Conservation (phyloP, 192 early-diverging fungal genomes). For the Coemansia sp. region DNA sequence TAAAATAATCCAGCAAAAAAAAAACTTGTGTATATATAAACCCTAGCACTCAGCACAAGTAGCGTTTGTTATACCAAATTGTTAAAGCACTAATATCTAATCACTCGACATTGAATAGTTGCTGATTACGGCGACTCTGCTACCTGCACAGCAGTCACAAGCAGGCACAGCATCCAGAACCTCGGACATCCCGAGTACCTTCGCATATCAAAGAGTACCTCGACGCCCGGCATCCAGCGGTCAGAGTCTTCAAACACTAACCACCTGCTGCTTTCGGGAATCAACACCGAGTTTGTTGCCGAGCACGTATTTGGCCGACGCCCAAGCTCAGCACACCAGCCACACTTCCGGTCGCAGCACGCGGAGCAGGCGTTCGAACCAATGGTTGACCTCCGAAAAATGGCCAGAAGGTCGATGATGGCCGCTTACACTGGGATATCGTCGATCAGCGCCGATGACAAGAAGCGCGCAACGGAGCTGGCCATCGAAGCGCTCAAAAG, state of each 20-base stretch:
- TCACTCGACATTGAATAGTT: not conserved
- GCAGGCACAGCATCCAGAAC: not conserved
- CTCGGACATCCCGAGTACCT: conserved; percentile 30
- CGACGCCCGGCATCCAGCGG: conserved; percentile 3
- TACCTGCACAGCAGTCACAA: conserved; percentile 1
- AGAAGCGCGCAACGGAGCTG: not conserved
- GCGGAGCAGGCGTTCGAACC: not conserved
- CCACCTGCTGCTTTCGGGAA: conserved; percentile 45
- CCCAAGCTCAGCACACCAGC: not conserved
- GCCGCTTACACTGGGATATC: not conserved
- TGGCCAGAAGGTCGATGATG: not conserved
- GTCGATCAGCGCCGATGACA: not conserved
- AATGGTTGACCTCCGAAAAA: not conserved
- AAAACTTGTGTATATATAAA: too few species aligned
- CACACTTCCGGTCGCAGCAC: not conserved
- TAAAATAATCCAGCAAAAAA: too few species aligned
- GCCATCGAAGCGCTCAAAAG: not conserved
- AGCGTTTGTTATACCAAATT: too few species aligned
- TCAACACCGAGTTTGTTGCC: conserved; percentile 30
- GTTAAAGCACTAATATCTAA: too few species aligned
- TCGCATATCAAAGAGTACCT: conserved; percentile 19
- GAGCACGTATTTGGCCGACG: conserved; percentile 21
- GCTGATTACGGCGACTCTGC: not conserved
- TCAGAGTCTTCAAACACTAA: conserved; percentile 11
- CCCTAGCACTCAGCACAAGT: too few species aligned